Evolutionary conservation across 805 yeast species (phyloP).

Genomic region (Limtongia smithiae): DNA sequence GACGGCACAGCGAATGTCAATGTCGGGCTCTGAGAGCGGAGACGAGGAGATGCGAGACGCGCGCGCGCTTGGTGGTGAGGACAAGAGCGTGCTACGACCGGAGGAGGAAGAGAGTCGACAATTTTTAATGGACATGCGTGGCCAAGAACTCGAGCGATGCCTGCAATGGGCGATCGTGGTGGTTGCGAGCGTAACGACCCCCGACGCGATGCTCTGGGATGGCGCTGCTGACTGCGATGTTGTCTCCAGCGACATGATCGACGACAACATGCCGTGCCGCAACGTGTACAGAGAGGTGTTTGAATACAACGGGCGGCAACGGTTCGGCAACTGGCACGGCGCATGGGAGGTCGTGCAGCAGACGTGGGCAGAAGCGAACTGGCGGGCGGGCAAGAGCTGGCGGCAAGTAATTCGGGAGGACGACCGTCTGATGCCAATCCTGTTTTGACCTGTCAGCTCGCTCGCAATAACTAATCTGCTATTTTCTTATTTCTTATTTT

Average conservation of each 20-base stretch:
- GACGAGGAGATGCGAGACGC: too few relatives aligned
- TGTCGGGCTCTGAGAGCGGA: too few relatives aligned
- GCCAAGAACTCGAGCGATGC: constrained; percentile 15
- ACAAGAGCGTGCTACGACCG: not conserved
- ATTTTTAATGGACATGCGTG: not conserved
- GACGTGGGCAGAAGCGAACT: constrained; percentile 7
- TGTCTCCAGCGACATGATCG: too few relatives aligned
- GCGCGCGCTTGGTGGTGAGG: too few relatives aligned
- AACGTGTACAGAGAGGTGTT: constrained; percentile 5
- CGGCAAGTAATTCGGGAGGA: constrained; percentile 10
- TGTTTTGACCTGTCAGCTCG: too few relatives aligned
- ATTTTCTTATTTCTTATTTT: too few relatives aligned
- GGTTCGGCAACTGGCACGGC: constrained; percentile 16
- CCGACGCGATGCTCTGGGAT: not conserved
- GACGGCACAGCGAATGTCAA: too few relatives aligned
- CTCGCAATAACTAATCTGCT: too few relatives aligned
- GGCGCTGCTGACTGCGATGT: not conserved
- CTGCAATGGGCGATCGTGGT: constrained; percentile 10
- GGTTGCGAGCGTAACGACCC: constrained; percentile 4
- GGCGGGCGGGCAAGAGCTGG: constrained; percentile 8
- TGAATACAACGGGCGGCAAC: not conserved
- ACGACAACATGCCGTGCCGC: constrained; percentile 2
- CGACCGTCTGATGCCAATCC: not conserved
- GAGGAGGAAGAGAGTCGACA: not conserved
- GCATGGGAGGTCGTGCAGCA: constrained; percentile 13